These are phyloP conservation scores for Phytopythium oedochilum DNA, from an alignment of 352 stramenopile genomes.

Conservation along the genomic window DNA sequence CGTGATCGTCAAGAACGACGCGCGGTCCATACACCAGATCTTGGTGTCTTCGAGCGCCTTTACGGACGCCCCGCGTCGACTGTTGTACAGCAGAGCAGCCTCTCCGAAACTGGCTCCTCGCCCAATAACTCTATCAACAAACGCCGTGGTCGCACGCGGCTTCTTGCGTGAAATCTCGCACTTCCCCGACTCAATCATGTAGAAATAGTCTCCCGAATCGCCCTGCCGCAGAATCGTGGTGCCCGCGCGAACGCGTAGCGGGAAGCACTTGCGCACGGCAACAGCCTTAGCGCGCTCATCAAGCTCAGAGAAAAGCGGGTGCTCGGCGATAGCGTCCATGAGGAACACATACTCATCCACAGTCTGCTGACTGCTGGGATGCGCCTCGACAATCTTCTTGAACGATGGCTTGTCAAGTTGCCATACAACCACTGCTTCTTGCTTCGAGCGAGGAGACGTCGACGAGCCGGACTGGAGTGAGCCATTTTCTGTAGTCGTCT, in stretches of 20 bases:
- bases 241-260: constrained; percentile 50
- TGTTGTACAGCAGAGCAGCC: constrained; percentile 96
- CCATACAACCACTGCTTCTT: constrained; percentile 58
- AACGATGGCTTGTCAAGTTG: constrained; percentile 72
- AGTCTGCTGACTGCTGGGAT: constrained; percentile 75
- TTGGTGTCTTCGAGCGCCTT: constrained; percentile 81
- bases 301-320: constrained; percentile 71
- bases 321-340: constrained; percentile 55
- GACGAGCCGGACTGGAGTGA: not conserved
- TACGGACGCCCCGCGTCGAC: constrained; percentile 90
- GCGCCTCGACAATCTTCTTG: constrained; percentile 39
- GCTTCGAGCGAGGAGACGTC: not conserved
- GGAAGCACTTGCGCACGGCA: constrained; percentile 82
- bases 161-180: constrained; percentile 77
- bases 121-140: constrained; percentile 72
- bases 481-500: not conserved
- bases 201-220: constrained; percentile 84
- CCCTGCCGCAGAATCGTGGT: constrained; percentile 73
- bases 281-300: constrained; percentile 73
- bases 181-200: constrained; percentile 70
- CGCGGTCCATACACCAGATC: constrained; percentile 92
- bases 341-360: constrained; percentile 75
- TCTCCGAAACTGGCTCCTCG: constrained; percentile 90
- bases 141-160: constrained; percentile 33
- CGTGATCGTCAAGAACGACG: constrained; percentile 82